Evolutionary conservation across 2,329 filamentous ascomycete species (phyloP).

Genomic region (Arthrobotrys musiformis): DNA sequence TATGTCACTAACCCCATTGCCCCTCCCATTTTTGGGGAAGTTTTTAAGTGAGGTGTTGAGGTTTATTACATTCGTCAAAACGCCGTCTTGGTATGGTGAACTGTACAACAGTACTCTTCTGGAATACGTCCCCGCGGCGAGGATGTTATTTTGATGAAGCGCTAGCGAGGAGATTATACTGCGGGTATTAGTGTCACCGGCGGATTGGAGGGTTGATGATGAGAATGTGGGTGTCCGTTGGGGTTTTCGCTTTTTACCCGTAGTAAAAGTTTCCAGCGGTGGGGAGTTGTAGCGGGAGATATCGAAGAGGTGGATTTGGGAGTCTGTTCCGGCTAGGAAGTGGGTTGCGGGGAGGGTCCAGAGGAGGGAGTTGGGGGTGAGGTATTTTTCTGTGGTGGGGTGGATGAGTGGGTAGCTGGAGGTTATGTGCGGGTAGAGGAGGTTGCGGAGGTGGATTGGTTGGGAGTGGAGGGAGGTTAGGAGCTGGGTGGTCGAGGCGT

Average conservation of each 20-base stretch:
- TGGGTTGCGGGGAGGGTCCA: slow-evolving; percentile 62
- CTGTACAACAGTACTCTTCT: slow-evolving; percentile 65
- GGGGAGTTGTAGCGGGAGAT: slow-evolving; percentile 60
- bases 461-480: slow-evolving; percentile 63
- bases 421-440: slow-evolving; percentile 62
- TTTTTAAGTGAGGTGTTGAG: slow-evolving; percentile 55
- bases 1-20: slow-evolving; percentile 64
- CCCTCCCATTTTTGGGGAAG: slow-evolving; percentile 55
- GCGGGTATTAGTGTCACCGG: slow-evolving; percentile 62
- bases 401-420: slow-evolving; percentile 65
- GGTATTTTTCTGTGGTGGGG: slow-evolving; percentile 64
- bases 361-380: slow-evolving; percentile 63
- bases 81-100: slow-evolving; percentile 61
- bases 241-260: slow-evolving; percentile 59
- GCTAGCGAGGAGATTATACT: slow-evolving; percentile 64
- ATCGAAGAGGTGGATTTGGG: slow-evolving; percentile 65
- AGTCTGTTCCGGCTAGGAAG: slow-evolving; percentile 65
- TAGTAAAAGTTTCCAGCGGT: slow-evolving; percentile 62
- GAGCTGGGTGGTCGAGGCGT: slow-evolving; percentile 63
- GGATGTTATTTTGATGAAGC: slow-evolving; percentile 61
- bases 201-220: not conserved
- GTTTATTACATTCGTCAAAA: slow-evolving; percentile 63
- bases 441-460: slow-evolving; percentile 66
- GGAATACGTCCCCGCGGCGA: slow-evolving; percentile 66
- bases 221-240: too few relatives aligned